phyloP scores from a whole-genome alignment of 371 early-diverging fungal genomes.

The Quaeritorhiza haematococci region DNA sequence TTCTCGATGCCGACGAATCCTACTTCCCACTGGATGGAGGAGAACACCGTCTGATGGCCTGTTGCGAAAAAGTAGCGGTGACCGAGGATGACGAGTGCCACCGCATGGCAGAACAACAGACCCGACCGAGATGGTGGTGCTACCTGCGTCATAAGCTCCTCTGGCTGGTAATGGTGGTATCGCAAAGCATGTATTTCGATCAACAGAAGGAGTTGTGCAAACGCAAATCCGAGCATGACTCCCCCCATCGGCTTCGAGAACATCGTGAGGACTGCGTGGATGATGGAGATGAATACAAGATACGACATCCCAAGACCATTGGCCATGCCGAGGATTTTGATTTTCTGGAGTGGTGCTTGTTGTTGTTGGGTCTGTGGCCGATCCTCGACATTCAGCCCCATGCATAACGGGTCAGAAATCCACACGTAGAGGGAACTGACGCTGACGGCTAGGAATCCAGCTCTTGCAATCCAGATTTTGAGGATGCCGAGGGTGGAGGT shows the following conservation, averaged over 20 bases:
- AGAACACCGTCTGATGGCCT: slow-evolving; percentile 84
- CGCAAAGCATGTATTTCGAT: slow-evolving; percentile 49
- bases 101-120: slow-evolving; percentile 16
- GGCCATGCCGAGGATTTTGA: slow-evolving; percentile 49
- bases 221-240: slow-evolving; percentile 49
- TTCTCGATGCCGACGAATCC: slow-evolving; percentile 76
- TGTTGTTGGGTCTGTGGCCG: background rate
- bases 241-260: slow-evolving; percentile 72
- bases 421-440: slow-evolving; percentile 20
- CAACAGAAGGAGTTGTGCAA: slow-evolving; percentile 46
- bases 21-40: slow-evolving; percentile 84
- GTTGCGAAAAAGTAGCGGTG: slow-evolving; percentile 79
- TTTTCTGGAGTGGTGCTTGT: slow-evolving; percentile 6
- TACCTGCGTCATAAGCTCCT: slow-evolving; percentile 1
- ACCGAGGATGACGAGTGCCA: slow-evolving; percentile 45
- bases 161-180: too few relatives aligned
- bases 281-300: slow-evolving; percentile 47
- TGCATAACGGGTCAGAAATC: slow-evolving; percentile 23
- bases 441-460: slow-evolving; percentile 14
- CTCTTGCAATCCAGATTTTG: slow-evolving; percentile 29
- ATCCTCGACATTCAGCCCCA: slow-evolving; percentile 19
- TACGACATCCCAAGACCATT: slow-evolving; percentile 61
- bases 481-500: background rate
- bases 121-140: slow-evolving; percentile 15
- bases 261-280: slow-evolving; percentile 48